Base-by-base conservation (phyloP, 163 green algal genomes). In the Prototheca stagnorum region DNA sequence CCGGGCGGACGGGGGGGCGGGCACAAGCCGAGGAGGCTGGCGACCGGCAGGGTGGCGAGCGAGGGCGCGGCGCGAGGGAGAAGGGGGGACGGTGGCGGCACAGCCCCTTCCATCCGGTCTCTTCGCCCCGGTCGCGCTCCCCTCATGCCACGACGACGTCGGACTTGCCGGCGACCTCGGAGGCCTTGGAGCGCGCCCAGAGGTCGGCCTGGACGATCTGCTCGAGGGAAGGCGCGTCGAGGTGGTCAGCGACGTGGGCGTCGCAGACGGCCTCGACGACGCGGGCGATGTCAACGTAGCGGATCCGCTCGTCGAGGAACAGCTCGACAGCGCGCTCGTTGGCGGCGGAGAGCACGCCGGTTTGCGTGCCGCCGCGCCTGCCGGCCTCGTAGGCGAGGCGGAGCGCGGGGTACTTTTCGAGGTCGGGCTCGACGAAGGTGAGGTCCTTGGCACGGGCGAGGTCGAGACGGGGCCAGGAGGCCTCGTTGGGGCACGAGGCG, bases 271-370 rank as follows among this genome's bases (percentile, higher is more conserved):
- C 63, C 70, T 94, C 87, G 26, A 95, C 88, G 49, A 92, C 60
- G 43, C 67, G 70, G 47, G 93, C 79, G 56, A 96, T 95, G 64
- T 96, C 85, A 49, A 96, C 67, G 63, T 95, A 95, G 2, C 61
- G 59, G 37, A 94, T 84, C 49, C 78, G 72, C 65, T 93, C 83
- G 39, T 93, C 79, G 19, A 98, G 64, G 64, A 98, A 98, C 64
- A 92, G 74, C 66, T 93, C 84, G 20, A 95, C 87, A 16, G 84
- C 75, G 61, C 90, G 75, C 69, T 99, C 90, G 61, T 99, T 99
- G 25, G 89, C 90, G 22, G 90, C 90, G 36, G 56, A 82, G 37
- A 97, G 75, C 35, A 99, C 90, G 12, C 85, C 89, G 2, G 90
- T 99, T 87, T 96, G 96, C 58, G 87, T 97, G 29, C 90, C 90